These are phyloP conservation scores for Spathaspora girioi DNA, from an alignment of 805 yeast genomes.

Conservation along the genomic window DNA sequence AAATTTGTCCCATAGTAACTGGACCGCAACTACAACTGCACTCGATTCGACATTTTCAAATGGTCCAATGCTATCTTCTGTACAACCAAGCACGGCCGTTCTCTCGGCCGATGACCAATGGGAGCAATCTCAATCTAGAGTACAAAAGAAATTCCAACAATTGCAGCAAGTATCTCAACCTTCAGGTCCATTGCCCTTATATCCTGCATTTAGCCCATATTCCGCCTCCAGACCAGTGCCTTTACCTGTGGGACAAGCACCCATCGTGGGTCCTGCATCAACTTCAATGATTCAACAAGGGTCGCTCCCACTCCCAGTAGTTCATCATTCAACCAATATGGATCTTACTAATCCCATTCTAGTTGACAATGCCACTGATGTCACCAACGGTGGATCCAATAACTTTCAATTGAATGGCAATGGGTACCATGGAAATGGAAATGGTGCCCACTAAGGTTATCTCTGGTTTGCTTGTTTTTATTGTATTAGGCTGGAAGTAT, in stretches of 20 bases:
- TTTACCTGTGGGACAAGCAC: neutral
- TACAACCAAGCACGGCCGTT: neutral
- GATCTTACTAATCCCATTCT: neutral
- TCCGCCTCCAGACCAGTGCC: neutral
- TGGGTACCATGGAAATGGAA: neutral
- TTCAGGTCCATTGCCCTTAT: neutral
- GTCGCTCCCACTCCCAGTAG: neutral
- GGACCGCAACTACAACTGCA: neutral
- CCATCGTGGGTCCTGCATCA: neutral
- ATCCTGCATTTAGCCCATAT: neutral
- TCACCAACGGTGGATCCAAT: neutral
- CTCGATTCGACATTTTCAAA: neutral
- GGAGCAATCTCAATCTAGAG: conserved; percentile 13
- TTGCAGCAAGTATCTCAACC: conserved; percentile 12
- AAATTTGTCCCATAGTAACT: neutral
- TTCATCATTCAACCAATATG: neutral
- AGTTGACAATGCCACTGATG: neutral
- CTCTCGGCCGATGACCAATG: neutral
- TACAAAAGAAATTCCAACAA: conserved; percentile 18
- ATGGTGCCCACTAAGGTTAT: neutral
- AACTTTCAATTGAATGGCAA: neutral
- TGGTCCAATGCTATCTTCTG: neutral
- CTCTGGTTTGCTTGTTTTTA: neutral
- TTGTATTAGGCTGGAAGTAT: neutral
- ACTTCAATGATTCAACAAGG: neutral